Evolutionary conservation across 352 stramenopile species (phyloP), one percentile per base, ranked within the genome.

Genomic region (Blastocystis sp.): DNA sequence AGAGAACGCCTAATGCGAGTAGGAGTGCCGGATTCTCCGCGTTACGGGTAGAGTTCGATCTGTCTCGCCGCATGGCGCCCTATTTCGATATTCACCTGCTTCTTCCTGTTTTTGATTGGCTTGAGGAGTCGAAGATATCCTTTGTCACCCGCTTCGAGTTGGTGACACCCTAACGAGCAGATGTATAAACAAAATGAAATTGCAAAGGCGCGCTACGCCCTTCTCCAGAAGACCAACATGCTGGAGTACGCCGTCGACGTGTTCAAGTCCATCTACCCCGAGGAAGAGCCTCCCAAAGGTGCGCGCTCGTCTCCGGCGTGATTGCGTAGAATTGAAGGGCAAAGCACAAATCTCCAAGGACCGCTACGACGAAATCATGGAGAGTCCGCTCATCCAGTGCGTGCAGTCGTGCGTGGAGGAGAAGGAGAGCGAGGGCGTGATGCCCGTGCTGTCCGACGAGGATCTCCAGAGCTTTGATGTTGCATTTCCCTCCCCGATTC

Each of bases 141-240:
- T 76, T 17, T 41, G 41, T 41, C n/a, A 11, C 9, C 7, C 52
- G 14, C 23, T 7, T 4, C 7, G 7, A 76, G 28, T 34, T 34
- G 28, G 28, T 11, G n/a, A 53, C 38, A 28, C 43, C 65, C 52
- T 76, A 7, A 76, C 38, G 21, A 11, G 9, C 65, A 76, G 4
- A 76, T 76, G 65, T 76, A 76, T 38, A 52, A 23, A 38, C 14
- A 43, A 38, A 76, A 76, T 41, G 65, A 76, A 76, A 76, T 76
- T 41, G 65, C 65, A 5, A 76, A 76, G 65, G 65, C 65, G 7
- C 65, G 65, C 52, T 38, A 53, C 9, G 65, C n/a, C 11, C 38
- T 76, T 11, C 65, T 76, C 14, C 17, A 52, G 7, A 9, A 76
- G 10, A 76, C 65, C 4, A 76, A 76, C 65, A 76, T 76, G 65